A percentile compares a stretch with the other conserved stretches of the same genome.
Evolutionary conservation across 495 filamentous ascomycete species (phyloP).

Genomic region (Hypoxylon subgilvum): DNA sequence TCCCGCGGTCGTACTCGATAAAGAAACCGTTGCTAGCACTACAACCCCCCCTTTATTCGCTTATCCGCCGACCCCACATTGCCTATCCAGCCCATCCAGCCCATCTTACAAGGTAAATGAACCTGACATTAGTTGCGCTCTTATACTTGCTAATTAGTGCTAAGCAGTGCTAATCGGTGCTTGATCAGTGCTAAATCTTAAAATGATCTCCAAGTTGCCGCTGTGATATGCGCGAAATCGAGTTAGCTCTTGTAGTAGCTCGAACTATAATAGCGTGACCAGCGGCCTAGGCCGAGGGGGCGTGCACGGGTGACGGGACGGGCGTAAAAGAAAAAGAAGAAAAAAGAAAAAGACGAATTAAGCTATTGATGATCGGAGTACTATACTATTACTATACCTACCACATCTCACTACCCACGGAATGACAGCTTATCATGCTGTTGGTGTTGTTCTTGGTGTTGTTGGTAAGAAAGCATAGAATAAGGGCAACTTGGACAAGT

Average conservation of each 20-base stretch:
- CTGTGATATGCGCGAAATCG: slow-evolving; percentile 32
- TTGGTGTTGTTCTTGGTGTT: no score
- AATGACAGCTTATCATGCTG: no score
- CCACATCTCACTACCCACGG: no score
- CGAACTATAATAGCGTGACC: slow-evolving; percentile 21
- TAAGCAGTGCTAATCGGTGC: no score
- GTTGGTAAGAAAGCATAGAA: no score
- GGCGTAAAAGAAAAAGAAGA: not conserved
- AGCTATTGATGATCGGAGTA: no score
- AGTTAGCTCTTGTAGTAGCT: slow-evolving; percentile 8
- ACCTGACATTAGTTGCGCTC: slow-evolving; percentile 15
- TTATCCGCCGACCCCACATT: not conserved
- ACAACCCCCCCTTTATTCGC: slow-evolving; percentile 1
- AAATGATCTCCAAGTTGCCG: slow-evolving; percentile 5
- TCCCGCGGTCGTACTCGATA: slow-evolving; percentile 27
- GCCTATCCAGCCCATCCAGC: not conserved
- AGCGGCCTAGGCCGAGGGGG: slow-evolving; percentile 19
- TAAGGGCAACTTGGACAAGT: no score
- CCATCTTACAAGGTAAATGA: not conserved
- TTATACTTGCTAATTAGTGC: no score
- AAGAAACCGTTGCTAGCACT: slow-evolving; percentile 13
- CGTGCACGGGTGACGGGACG: not conserved
- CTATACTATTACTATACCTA: no score
- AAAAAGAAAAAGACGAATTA: not conserved
- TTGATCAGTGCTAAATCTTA: slow-evolving; percentile 18